Evolutionary conservation across 2,329 filamentous ascomycete genomes (phyloP), one percentile per base, ranked within the genome.

Genomic region (Pyrenophora graminea): DNA sequence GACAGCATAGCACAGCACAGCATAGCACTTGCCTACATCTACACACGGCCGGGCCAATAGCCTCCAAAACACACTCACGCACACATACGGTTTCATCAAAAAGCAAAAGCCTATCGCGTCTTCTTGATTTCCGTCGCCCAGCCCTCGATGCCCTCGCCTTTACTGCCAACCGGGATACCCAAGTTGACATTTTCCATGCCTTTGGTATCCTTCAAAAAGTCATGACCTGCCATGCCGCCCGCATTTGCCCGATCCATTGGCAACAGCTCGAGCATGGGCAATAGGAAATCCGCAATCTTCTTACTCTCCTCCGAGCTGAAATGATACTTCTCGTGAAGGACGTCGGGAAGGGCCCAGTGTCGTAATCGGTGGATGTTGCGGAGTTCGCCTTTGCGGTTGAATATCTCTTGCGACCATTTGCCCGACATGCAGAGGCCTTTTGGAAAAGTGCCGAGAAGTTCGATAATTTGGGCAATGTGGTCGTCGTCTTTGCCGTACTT

Each of bases 401-500:
- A 99, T 58, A 99, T 99, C 73, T 97, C 94, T 74, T 97, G 93
- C 12, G 88, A 92, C 94, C 94, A 97, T 76, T 97, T 97, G 44
- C 94, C 94, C 1, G 89, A 88, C 47, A 96, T 83, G 74, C 91
- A 97, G 42, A 97, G 82, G 4, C 90, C 89, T 73, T 96, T 95
- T 46, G 94, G 93, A 71, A 97, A 97, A 1, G 89, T 87, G 7
- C 94, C 94, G 15, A 99, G 85, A 4, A 99, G 82, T 75, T 99
- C 94, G 71, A 99, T 97, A 66, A 99, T 97, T 72, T 99, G 94
- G 8, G 94, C 94, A 61, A 99, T 97, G 77, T 99, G 94, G 71
- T 99, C 94, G 77, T 99, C 94, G 70, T 99, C 94, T 77, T 99
- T 99, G 71, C 94, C 94, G 74, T 99, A 99, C 76, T 97, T 97